Base-by-base conservation (phyloP, 2,329 filamentous ascomycete genomes). In the Ophiognomonia clavigignenti-juglandacearum region DNA sequence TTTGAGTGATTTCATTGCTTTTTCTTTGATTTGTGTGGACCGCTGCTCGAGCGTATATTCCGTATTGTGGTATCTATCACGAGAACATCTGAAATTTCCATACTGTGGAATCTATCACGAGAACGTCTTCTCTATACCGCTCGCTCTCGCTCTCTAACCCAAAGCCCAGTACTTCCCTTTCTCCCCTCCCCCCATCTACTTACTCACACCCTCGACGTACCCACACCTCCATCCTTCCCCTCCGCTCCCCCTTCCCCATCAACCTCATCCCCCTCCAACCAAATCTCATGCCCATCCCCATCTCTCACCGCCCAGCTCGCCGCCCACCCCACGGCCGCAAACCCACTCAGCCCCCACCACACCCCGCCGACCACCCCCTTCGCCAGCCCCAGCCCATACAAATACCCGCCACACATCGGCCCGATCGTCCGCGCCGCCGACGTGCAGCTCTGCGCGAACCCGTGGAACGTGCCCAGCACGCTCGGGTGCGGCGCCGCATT, bases 211-310 rank as follows among this genome's bases (percentile, higher is more conserved):
- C n/a, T n/a, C n/a, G n/a, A n/a, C n/a, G n/a, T n/a, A n/a, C n/a
- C n/a, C n/a, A n/a, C n/a, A n/a, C n/a, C n/a, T n/a, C n/a, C n/a
- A n/a, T n/a, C n/a, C n/a, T n/a, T n/a, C n/a, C n/a, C n/a, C 14
- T 16, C 32, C 16, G 14, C 39, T 19, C 39, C 45, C 5, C 58
- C 59, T 42, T 61, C 58, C 1, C 63, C 60, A 0, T 67, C 69
- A 26, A 75, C 74, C 23, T 77, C 72, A 53, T 85, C 82, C 0
- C 80, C 82, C 23, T 82, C 77, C 2, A 85, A 59, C 69, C 80
- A 71, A 38, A 85, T 77, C 60, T 85, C 82, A 59, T 85, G 80
- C 0, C 82, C 82, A 56, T 82, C 68, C 0, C 82, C 81, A 54
- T 85, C 82, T 43, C 64, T 66, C 8, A 85, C 75, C 50, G 75